phyloP scores from a whole-genome alignment of 768 basidiomycete species.

The Termitomyces sp. region DNA sequence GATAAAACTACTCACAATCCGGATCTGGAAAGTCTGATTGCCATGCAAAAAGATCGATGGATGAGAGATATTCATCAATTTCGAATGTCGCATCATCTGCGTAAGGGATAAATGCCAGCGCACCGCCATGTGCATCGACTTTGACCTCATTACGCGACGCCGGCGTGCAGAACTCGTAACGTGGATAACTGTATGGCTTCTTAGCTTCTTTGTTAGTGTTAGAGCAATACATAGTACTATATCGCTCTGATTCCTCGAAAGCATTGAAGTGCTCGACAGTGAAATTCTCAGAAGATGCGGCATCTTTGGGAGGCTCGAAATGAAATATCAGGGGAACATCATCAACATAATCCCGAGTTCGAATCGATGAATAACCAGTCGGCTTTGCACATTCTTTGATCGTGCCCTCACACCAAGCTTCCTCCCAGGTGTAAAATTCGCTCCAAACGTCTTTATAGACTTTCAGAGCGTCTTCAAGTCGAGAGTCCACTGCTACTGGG shows the following conservation, averaged over 20 bases:
- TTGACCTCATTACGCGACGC: conserved; percentile 24
- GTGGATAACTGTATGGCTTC: conserved; percentile 14
- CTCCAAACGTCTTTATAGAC: conserved; percentile 35
- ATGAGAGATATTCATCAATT: conserved; percentile 18
- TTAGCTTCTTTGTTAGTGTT: background rate
- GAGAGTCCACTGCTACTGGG: background rate
- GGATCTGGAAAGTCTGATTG: conserved; percentile 38
- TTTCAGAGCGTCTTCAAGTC: conserved; percentile 16
- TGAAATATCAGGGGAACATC: conserved; percentile 1
- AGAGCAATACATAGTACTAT: conserved; percentile 9
- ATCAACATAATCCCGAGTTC: background rate
- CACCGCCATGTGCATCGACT: background rate
- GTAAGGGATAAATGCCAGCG: conserved; percentile 35
- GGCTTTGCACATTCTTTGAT: conserved; percentile 10
- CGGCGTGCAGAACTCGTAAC: conserved; percentile 46
- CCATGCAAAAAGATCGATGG: conserved; percentile 26
- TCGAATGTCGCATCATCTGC: conserved; percentile 41
- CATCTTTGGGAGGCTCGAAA: background rate
- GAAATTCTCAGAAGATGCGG: conserved; percentile 4
- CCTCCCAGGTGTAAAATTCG: conserved; percentile 44
- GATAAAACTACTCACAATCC: conserved; percentile 34
- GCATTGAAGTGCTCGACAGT: conserved; percentile 13
- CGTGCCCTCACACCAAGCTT: conserved; percentile 17
- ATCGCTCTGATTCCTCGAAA: conserved; percentile 4
- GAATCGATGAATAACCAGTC: background rate